Conservation (phyloP, 2,329 filamentous ascomycete species). For the Byssoonygena ceratinophila region DNA sequence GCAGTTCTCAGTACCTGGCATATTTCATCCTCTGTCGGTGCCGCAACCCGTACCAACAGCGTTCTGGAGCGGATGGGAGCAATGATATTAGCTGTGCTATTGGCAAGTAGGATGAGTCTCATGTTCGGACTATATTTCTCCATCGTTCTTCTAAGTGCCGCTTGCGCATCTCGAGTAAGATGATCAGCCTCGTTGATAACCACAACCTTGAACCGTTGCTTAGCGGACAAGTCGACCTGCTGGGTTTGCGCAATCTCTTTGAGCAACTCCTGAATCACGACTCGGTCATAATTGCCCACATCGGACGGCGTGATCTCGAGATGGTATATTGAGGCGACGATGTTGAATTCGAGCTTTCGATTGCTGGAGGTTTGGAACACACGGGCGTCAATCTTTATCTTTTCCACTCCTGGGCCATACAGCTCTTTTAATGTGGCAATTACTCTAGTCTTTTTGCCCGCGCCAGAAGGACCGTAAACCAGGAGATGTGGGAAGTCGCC, state of each 20-base stretch:
- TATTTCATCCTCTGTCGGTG: conserved; percentile 77
- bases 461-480: conserved; percentile 90
- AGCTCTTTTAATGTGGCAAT: conserved; percentile 91
- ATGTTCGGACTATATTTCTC: conserved; percentile 98
- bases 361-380: conserved; percentile 93
- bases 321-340: conserved; percentile 93
- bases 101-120: conserved; percentile 80
- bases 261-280: conserved; percentile 87
- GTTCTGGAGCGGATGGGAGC: conserved; percentile 93
- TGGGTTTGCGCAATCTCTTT: conserved; percentile 99
- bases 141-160: conserved; percentile 89
- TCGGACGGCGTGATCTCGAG: conserved; percentile 97
- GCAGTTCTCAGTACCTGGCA: conserved; percentile 58
- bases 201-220: conserved; percentile 93
- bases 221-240: conserved; percentile 87
- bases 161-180: conserved; percentile 85
- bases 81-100: conserved; percentile 96
- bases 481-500: conserved; percentile 97
- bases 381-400: conserved; percentile 97
- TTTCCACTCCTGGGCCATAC: conserved; percentile 93
- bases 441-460: conserved; percentile 95
- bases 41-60: conserved; percentile 79
- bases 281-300: conserved; percentile 89
- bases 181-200: conserved; percentile 99
- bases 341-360: conserved; percentile 98